phyloP scores from a whole-genome alignment of 1,284 basidiomycete genomes.

The Austroboletus niveus region DNA sequence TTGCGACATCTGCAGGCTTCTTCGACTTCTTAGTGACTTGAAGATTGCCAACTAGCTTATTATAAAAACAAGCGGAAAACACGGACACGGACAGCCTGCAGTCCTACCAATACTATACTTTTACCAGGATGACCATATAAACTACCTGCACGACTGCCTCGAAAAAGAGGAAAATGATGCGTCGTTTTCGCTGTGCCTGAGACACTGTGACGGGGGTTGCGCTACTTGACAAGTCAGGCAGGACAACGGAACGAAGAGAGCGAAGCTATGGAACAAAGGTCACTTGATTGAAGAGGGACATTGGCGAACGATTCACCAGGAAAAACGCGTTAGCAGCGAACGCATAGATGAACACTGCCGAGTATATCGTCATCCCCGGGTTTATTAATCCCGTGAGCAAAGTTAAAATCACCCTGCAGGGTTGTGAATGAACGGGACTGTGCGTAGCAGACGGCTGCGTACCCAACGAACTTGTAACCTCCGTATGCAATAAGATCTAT shows the following conservation, averaged over 20 bases:
- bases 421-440: background rate
- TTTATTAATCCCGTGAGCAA: conserved; percentile 62
- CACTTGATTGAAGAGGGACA: background rate
- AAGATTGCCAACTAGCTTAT: background rate
- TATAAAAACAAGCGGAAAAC: background rate
- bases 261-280: conserved; percentile 58
- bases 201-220: conserved; percentile 60
- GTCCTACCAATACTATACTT: conserved; percentile 39
- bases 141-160: conserved; percentile 76
- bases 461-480: conserved; percentile 99
- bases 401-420: conserved; percentile 66
- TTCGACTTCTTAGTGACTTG: no score
- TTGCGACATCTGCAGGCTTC: no score
- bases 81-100: background rate
- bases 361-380: conserved; percentile 64
- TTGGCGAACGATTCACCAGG: conserved; percentile 55
- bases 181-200: conserved; percentile 74
- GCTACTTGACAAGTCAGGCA: conserved; percentile 54
- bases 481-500: conserved; percentile 79
- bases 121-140: conserved; percentile 77
- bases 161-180: conserved; percentile 82
- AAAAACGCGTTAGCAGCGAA: conserved; percentile 93
- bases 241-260: conserved; percentile 86
- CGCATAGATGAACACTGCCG: conserved; percentile 76
- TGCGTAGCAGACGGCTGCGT: conserved; percentile 18